Conservation (phyloP, 495 filamentous ascomycete genomes). For the Penicillium herquei region DNA sequence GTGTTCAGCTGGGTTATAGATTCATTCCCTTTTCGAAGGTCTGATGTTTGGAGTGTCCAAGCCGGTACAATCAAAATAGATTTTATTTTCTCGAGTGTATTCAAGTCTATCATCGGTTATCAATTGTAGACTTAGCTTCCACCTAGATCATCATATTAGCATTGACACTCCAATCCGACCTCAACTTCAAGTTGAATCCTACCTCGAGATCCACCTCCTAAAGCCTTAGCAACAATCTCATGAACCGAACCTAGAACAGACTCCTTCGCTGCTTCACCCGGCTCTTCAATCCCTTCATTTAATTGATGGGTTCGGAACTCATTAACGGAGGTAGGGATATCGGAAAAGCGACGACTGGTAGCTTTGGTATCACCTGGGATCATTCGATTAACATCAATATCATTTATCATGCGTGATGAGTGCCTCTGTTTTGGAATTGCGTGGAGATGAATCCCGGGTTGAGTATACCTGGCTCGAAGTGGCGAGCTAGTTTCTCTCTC, state of each 20-base stretch:
- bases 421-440: too few relatives aligned
- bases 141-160: neutral
- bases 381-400: neutral
- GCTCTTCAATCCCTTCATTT: neutral
- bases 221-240: constrained; percentile 27
- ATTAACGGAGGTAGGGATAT: constrained; percentile 15
- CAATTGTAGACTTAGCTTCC: neutral
- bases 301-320: constrained; percentile 1
- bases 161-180: neutral
- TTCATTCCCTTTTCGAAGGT: neutral
- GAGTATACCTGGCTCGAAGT: constrained; percentile 28
- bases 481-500: constrained; percentile 20
- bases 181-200: neutral
- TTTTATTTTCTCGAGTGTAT: too few relatives aligned
- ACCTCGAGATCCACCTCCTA: constrained; percentile 29
- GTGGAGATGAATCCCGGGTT: too few relatives aligned
- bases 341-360: constrained; percentile 27
- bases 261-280: neutral
- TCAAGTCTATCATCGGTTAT: too few relatives aligned
- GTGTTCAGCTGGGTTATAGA: neutral
- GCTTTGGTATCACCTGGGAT: constrained; percentile 26
- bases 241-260: constrained; percentile 19
- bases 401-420: too few relatives aligned
- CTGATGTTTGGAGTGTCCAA: neutral
- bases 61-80: too few relatives aligned